Evolutionary conservation across 1,139 yeast genomes (phyloP).

Genomic region (Candida glucosophila): DNA sequence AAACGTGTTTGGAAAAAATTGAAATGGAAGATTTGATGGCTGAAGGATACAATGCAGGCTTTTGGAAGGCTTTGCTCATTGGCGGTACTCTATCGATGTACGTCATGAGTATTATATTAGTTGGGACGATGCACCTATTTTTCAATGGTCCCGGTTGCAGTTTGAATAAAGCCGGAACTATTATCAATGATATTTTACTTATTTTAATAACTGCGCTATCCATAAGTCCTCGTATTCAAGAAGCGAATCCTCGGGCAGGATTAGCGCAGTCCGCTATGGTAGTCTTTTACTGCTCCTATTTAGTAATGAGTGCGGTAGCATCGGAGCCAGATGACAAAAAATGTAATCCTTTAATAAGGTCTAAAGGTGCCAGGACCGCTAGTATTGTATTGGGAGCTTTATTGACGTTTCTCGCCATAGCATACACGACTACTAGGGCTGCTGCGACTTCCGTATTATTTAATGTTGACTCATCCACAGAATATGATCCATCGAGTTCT

Average conservation of each 20-base stretch:
- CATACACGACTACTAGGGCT: constrained; percentile 95
- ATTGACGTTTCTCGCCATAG: constrained; percentile 90
- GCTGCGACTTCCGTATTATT: constrained; percentile 70
- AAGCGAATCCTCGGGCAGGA: constrained; percentile 90
- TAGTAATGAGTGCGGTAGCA: constrained; percentile 88
- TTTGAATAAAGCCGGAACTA: constrained; percentile 84
- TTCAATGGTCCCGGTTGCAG: constrained; percentile 82
- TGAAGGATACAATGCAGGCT: constrained; percentile 35
- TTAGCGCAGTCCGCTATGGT: constrained; percentile 97
- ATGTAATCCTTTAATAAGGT: constrained; percentile 88
- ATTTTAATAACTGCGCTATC: constrained; percentile 62
- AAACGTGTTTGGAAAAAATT: constrained; percentile 83
- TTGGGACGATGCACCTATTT: constrained; percentile 70
- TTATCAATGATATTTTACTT: constrained; percentile 62
- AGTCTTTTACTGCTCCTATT: constrained; percentile 83
- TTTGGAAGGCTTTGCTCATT: constrained; percentile 76
- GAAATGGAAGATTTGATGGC: constrained; percentile 76
- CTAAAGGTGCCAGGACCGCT: constrained; percentile 83
- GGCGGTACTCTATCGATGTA: constrained; percentile 90
- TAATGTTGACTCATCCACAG: constrained; percentile 15
- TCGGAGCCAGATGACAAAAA: constrained; percentile 91
- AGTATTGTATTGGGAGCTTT: constrained; percentile 86
- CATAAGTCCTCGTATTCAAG: constrained; percentile 79
- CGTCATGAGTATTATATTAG: constrained; percentile 59
- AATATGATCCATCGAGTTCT: constrained; percentile 20